Evolutionary conservation across 495 filamentous ascomycete genomes (phyloP).

Genomic region (Sporormia fimetaria): DNA sequence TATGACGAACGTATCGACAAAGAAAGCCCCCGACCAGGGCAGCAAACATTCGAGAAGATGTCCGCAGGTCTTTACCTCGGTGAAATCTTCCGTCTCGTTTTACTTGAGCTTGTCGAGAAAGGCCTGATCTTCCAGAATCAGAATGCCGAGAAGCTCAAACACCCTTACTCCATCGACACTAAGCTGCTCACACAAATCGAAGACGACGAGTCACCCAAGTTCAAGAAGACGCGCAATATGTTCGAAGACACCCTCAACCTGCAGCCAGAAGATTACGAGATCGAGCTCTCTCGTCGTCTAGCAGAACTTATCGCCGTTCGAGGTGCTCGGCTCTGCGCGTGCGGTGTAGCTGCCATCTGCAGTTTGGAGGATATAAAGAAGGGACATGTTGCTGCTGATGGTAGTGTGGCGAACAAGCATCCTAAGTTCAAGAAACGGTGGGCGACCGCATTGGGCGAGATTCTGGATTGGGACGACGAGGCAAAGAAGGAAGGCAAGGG

Average conservation of each 20-base stretch:
- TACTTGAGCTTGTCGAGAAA: slow-evolving; percentile 60
- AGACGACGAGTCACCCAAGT: slow-evolving; percentile 84
- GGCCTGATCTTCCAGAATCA: slow-evolving; percentile 61
- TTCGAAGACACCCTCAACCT: slow-evolving; percentile 64
- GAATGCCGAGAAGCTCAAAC: slow-evolving; percentile 49
- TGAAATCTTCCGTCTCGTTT: slow-evolving; percentile 82
- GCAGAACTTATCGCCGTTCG: slow-evolving; percentile 90
- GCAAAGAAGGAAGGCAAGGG: slow-evolving; percentile 66
- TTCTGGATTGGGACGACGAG: slow-evolving; percentile 68
- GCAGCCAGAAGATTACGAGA: slow-evolving; percentile 53
- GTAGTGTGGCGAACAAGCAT: slow-evolving; percentile 97
- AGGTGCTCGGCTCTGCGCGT: slow-evolving; percentile 80
- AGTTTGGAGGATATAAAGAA: slow-evolving; percentile 76
- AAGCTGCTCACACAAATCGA: slow-evolving; percentile 88
- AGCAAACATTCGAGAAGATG: slow-evolving; percentile 97
- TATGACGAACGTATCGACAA: slow-evolving; percentile 77
- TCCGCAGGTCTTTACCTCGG: slow-evolving; percentile 90
- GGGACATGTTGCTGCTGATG: slow-evolving; percentile 96
- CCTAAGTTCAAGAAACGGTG: slow-evolving; percentile 92
- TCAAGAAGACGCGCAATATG: slow-evolving; percentile 68
- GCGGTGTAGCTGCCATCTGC: slow-evolving; percentile 87
- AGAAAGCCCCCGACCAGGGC: slow-evolving; percentile 82
- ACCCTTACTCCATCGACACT: slow-evolving; percentile 75
- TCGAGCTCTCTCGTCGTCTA: slow-evolving; percentile 73
- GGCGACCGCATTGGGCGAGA: slow-evolving; percentile 76